Conservation (phyloP, 257 asterid genomes). For the Plantago major region DNA sequence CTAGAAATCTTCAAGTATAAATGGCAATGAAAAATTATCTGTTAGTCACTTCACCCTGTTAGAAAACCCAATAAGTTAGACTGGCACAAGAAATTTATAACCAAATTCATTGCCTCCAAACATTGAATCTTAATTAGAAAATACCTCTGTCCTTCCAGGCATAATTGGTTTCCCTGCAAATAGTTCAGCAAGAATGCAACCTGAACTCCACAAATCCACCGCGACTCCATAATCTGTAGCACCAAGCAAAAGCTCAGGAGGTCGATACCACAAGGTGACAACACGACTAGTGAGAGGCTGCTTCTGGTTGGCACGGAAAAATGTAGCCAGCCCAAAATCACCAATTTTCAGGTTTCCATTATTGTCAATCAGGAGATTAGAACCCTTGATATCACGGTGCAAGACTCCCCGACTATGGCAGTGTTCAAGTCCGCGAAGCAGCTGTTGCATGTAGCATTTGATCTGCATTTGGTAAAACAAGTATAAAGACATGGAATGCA, state of each 20-base stretch:
- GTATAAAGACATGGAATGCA: conserved; percentile 3
- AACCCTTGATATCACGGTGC: conserved; percentile 93
- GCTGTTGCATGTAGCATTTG: conserved; percentile 88
- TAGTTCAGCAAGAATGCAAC: conserved; percentile 92
- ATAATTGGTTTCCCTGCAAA: conserved; percentile 80
- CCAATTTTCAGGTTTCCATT: conserved; percentile 81
- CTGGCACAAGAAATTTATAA: background rate
- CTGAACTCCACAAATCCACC: conserved; percentile 95
- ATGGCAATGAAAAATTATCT: no score
- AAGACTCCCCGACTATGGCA: conserved; percentile 83
- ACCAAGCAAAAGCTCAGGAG: conserved; percentile 97
- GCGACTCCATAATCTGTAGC: conserved; percentile 80
- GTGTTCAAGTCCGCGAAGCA: conserved; percentile 81
- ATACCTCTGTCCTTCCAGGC: conserved; percentile 98
- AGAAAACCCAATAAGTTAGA: no score
- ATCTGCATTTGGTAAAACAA: conserved; percentile 41
- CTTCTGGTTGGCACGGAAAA: conserved; percentile 55
- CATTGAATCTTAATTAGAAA: conserved; percentile 6
- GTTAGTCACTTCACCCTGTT: no score
- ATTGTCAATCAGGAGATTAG: conserved; percentile 81
- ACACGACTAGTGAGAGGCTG: conserved; percentile 92
- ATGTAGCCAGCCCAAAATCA: conserved; percentile 90
- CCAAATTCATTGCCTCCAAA: conserved; percentile 10
- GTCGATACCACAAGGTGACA: conserved; percentile 94
- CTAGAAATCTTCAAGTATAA: no score